Evolutionary conservation across 1,284 basidiomycete species (phyloP).

Genomic region (Pyrrhoderma lamaoense): DNA sequence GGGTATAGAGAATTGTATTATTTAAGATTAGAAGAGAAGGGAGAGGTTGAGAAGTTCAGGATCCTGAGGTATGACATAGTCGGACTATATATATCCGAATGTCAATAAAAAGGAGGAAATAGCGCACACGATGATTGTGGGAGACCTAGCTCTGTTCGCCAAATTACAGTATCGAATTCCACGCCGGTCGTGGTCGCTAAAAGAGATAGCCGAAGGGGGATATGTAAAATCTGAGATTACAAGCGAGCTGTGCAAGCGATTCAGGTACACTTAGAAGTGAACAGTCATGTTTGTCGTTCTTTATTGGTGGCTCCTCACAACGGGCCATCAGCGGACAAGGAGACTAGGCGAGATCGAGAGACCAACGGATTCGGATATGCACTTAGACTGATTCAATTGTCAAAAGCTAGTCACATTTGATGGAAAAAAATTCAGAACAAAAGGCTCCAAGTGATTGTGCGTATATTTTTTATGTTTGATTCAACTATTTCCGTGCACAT

Average conservation of each 20-base stretch:
- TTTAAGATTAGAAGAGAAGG: conserved; percentile 1
- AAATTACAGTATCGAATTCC: conserved; percentile 1
- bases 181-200: conserved; percentile 10
- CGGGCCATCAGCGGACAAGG: conserved; percentile 10
- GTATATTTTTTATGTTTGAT: no score
- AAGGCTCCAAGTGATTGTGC: no score
- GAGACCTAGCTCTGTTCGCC: conserved; percentile 1
- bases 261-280: conserved; percentile 13
- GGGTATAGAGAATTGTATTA: conserved; percentile 5
- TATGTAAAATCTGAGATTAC: conserved; percentile 12
- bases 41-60: background rate
- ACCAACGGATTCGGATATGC: background rate
- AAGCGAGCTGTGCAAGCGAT: conserved; percentile 14
- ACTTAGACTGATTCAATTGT: no score
- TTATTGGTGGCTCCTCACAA: conserved; percentile 8
- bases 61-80: no score
- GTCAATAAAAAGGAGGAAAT: no score
- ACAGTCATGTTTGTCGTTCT: conserved; percentile 7
- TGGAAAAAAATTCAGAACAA: no score
- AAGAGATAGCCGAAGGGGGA: conserved; percentile 17
- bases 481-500: no score
- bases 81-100: conserved; percentile 8
- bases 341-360: conserved; percentile 8
- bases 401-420: no score
- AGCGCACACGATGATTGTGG: no score